phyloP scores from a whole-genome alignment of 2,329 filamentous ascomycete species.

The Magnaporthiopsis rhizophila region DNA sequence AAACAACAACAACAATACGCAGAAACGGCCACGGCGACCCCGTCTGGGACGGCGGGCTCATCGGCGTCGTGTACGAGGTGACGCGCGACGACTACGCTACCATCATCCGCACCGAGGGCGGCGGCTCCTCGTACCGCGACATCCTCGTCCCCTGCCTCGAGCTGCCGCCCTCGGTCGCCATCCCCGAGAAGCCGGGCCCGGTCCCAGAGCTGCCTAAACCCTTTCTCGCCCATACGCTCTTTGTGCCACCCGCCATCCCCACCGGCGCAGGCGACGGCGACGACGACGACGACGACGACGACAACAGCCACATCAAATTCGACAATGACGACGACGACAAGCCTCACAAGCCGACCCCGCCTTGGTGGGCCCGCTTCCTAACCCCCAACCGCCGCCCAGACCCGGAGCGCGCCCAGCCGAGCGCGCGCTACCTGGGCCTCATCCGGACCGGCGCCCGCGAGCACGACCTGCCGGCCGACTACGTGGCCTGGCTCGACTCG shows the following conservation, averaged over 20 bases:
- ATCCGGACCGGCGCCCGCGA: conserved; percentile 72
- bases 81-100: conserved; percentile 72
- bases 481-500: conserved; percentile 62
- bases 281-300: conserved; percentile 10
- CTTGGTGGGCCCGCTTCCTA: conserved; percentile 34
- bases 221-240: conserved; percentile 81
- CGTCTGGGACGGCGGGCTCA: conserved; percentile 70
- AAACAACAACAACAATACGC: conserved; percentile 10
- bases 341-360: conserved; percentile 27
- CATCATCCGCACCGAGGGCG: conserved; percentile 87
- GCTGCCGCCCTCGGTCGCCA: conserved; percentile 48
- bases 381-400: conserved; percentile 47
- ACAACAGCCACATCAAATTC: conserved; percentile 11
- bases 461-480: conserved; percentile 70
- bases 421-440: conserved; percentile 72
- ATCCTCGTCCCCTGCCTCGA: conserved; percentile 71
- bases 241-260: conserved; percentile 49
- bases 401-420: conserved; percentile 71
- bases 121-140: conserved; percentile 76
- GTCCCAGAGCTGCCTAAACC: conserved; percentile 44
- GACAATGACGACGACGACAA: conserved; percentile 13
- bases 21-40: conserved; percentile 40
- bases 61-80: conserved; percentile 94
- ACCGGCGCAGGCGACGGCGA: conserved; percentile 15
- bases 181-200: conserved; percentile 58